A percentile compares a stretch with the other conserved stretches of the same genome.
These are phyloP conservation scores for Mycosarcoma maydis DNA, from an alignment of 1,284 basidiomycete species.

Conservation along the genomic window DNA sequence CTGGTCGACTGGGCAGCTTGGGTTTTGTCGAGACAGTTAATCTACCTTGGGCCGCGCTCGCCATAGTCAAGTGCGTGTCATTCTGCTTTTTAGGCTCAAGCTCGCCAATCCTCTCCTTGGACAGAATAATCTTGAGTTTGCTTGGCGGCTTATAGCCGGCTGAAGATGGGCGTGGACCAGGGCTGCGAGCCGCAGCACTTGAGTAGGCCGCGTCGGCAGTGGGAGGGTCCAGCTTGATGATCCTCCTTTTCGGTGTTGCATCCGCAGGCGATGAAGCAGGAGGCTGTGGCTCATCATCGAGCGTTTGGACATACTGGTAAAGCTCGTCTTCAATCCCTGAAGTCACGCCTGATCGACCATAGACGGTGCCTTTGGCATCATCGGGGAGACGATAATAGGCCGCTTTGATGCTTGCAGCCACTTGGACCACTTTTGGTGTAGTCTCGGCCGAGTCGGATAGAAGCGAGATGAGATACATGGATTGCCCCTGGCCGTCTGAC, in stretches of 20 bases:
- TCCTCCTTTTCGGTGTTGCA: constrained; percentile 7
- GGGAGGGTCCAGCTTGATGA: constrained; percentile 38
- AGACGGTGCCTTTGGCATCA: constrained; percentile 64
- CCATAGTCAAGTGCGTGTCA: not conserved
- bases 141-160: constrained; percentile 26
- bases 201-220: not conserved
- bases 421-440: constrained; percentile 79
- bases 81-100: constrained; percentile 34
- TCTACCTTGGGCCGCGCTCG: not conserved
- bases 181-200: not conserved
- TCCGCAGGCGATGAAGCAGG: constrained; percentile 1
- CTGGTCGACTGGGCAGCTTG: constrained; percentile 8
- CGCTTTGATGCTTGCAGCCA: constrained; percentile 81
- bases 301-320: constrained; percentile 80
- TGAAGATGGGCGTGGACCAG: not conserved
- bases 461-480: constrained; percentile 79
- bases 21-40: constrained; percentile 14
- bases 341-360: constrained; percentile 2
- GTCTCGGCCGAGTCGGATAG: constrained; percentile 74
- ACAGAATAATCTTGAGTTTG: constrained; percentile 40
- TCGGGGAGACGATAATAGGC: constrained; percentile 73
- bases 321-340: constrained; percentile 72
- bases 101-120: constrained; percentile 45
- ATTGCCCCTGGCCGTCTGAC: constrained; percentile 67
- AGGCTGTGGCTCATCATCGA: constrained; percentile 67